phyloP scores from a whole-genome alignment of 768 basidiomycete genomes.

The Russula griseocarnosa region DNA sequence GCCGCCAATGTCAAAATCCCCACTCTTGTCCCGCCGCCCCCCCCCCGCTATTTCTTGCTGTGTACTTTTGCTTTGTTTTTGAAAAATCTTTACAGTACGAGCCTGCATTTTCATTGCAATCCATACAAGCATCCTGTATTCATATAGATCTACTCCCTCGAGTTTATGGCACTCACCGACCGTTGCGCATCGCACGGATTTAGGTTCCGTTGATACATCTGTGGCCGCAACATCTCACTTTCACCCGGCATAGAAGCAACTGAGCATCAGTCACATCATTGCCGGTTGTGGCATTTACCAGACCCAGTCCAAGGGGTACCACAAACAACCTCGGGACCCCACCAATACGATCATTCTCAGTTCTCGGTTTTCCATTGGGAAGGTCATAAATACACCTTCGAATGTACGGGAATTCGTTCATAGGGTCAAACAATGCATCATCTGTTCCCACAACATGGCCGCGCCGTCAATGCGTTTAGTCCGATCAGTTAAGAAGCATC shows the following conservation, averaged over 20 bases:
- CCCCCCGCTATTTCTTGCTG: conserved; percentile 13
- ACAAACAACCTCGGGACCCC: conserved; percentile 2
- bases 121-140: conserved; percentile 15
- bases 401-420: conserved; percentile 5
- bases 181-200: conserved; percentile 3
- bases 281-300: conserved; percentile 3
- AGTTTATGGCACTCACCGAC: conserved; percentile 9
- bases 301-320: conserved; percentile 6
- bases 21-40: background rate
- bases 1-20: background rate
- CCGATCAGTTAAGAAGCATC: conserved; percentile 21
- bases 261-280: conserved; percentile 9
- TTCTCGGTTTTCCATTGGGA: conserved; percentile 10
- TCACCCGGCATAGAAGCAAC: conserved; percentile 10
- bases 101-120: conserved; percentile 12
- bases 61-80: conserved; percentile 14
- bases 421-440: conserved; percentile 14
- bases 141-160: conserved; percentile 6
- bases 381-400: conserved; percentile 8
- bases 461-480: conserved; percentile 6
- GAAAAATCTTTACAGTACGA: conserved; percentile 20
- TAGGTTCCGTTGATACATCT: conserved; percentile 8
- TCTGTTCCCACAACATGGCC: conserved; percentile 10
- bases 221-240: conserved; percentile 2
- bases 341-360: conserved; percentile 5